Evolutionary conservation across 805 yeast species (phyloP), one percentile per base, ranked within the genome.

Genomic region (Torulaspora indica): DNA sequence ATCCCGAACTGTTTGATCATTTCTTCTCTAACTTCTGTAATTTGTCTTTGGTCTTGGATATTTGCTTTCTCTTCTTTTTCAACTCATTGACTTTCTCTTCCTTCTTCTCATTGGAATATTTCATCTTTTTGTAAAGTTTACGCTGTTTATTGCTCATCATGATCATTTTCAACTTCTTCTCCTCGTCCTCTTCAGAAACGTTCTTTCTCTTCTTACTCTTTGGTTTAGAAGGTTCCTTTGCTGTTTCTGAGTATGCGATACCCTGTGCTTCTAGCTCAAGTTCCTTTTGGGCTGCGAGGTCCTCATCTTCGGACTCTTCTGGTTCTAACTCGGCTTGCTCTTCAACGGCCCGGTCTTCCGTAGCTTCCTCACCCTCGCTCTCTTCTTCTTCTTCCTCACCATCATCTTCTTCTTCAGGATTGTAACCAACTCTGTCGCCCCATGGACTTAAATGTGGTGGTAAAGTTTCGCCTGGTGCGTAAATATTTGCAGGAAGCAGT

Each of bases 361-460:
- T 84, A 9, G 64, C 82, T 0, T 64, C 79, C 2, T 58, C 80
- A 2, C 61, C 83, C 15, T 60, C 79, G 23, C 66, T 77, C 12
- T 65, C 78, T 2, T 60, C 75, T 14, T 64, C 78, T 3, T 57
- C 73, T 7, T 64, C 77, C 2, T 58, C 75, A 8, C 57, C 78
- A 2, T 61, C 76, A 27, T 57, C 74, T 10, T 67, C 67, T 25
- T 78, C 83, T 45, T 75, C 80, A 57, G 98, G 98, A 67, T 91
- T 80, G 69, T 93, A 93, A 43, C 82, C 83, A 56, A 84, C 88
- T 38, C 90, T 77, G 70, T 93, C 98, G 56, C 98, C 98, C 98
- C 98, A 93, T 72, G 98, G 98, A 41, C 96, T 86, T 59, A 93
- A 73, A 68, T 93, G 98, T 29, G 98, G 97, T 35, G 98, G 98